Evolutionary conservation across 106 monocot genomes (phyloP).

Genomic region (Narthecium ossifragum): DNA sequence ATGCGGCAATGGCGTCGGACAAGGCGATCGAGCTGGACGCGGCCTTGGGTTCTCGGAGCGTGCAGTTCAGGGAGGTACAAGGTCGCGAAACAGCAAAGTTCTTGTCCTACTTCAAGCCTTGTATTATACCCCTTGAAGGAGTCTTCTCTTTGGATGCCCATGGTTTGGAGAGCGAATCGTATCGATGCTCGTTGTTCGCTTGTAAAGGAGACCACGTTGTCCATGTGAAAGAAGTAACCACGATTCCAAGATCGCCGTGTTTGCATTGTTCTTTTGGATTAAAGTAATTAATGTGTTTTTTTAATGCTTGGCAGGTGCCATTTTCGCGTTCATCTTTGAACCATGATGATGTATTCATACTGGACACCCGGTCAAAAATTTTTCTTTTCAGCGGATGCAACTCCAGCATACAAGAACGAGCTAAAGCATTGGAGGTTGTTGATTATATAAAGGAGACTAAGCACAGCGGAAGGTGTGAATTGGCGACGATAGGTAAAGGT

Average conservation of each 20-base stretch:
- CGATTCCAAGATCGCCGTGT: not conserved
- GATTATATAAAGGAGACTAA: conserved; percentile 52
- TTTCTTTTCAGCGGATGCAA: conserved; percentile 59
- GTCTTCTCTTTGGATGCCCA: conserved; percentile 36
- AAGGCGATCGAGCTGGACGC: conserved; percentile 52
- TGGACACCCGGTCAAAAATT: conserved; percentile 50
- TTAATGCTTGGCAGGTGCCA: conserved; percentile 29
- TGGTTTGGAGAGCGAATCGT: conserved; percentile 30
- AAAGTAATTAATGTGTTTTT: not conserved
- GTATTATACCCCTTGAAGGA: conserved; percentile 47
- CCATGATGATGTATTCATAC: conserved; percentile 57
- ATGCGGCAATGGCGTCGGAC: conserved; percentile 38
- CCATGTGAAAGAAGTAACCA: conserved; percentile 44
- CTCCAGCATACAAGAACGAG: conserved; percentile 52
- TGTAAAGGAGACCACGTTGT: conserved; percentile 54
- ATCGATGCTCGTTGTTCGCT: conserved; percentile 30
- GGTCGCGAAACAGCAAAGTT: conserved; percentile 44
- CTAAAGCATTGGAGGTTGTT: conserved; percentile 62
- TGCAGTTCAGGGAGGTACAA: conserved; percentile 46
- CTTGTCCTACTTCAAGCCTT: conserved; percentile 56
- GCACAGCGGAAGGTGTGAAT: conserved; percentile 55
- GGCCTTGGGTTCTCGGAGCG: conserved; percentile 44
- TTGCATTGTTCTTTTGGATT: not conserved
- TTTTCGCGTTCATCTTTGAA: conserved; percentile 42
- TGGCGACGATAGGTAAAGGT: conserved; percentile 41